A percentile compares a stretch with the other conserved stretches of the same genome.
Conservation (phyloP, 805 yeast genomes). For the Candida piceae region DNA sequence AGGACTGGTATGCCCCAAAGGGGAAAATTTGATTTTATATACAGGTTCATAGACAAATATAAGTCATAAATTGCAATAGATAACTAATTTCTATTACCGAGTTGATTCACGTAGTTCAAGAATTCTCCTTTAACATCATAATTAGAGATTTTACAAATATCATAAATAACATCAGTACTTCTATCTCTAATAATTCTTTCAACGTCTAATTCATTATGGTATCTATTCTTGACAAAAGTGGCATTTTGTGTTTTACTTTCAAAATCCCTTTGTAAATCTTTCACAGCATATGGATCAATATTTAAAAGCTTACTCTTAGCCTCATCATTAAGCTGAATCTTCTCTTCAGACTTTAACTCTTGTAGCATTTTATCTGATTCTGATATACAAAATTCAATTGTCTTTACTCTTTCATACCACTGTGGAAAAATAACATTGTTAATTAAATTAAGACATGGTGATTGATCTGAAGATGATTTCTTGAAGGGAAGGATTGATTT, state of each 20-base stretch:
- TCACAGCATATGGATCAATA: constrained; percentile 47
- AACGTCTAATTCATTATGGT: constrained; percentile 35
- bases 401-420: constrained; percentile 39
- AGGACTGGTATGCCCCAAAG: too few relatives aligned
- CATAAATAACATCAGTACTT: constrained; percentile 30
- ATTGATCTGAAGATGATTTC: constrained; percentile 6
- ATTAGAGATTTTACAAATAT: constrained; percentile 27
- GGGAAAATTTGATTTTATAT: too few relatives aligned
- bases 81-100: background rate
- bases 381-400: constrained; percentile 38
- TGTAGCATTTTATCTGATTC: constrained; percentile 28
- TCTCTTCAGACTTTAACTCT: constrained; percentile 26
- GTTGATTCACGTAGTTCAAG: constrained; percentile 6
- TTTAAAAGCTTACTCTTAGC: constrained; percentile 26
- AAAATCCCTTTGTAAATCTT: constrained; percentile 31
- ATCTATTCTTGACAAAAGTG: constrained; percentile 30
- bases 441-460: constrained; percentile 34
- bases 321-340: constrained; percentile 13
- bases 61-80: too few relatives aligned
- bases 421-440: constrained; percentile 36
- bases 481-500: constrained; percentile 19
- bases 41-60: background rate
- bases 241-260: constrained; percentile 27
- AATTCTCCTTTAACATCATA: constrained; percentile 15
- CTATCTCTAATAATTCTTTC: constrained; percentile 37